Percentiles rank a stretch among this genome's conserved stretches.
Conservation (phyloP, 139 green algal genomes). For the Mychonastes homosphaera region DNA sequence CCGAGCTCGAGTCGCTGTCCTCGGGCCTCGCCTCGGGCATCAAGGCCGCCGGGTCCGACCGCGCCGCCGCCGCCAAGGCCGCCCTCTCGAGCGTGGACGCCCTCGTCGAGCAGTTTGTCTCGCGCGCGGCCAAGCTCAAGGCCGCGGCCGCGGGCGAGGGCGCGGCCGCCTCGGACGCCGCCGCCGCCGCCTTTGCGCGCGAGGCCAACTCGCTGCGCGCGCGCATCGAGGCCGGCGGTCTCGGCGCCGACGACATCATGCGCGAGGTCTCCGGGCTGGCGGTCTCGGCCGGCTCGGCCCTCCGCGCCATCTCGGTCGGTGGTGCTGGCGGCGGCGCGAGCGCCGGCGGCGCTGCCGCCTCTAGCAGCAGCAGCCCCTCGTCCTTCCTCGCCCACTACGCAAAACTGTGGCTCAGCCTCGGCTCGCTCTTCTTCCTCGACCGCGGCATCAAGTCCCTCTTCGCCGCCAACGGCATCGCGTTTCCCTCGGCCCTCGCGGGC, state of each 20-base stretch:
- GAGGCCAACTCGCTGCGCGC: conserved; percentile 9
- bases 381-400: not conserved
- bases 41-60: not conserved
- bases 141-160: not conserved
- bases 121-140: conserved; percentile 2
- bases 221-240: conserved; percentile 4
- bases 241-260: not conserved
- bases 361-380: not conserved
- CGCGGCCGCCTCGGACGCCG: conserved; percentile 3
- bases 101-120: conserved; percentile 1
- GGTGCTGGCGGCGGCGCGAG: not conserved
- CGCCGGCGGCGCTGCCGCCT: too few relatives aligned
- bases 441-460: conserved; percentile 27
- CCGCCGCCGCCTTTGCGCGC: conserved; percentile 10
- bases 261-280: conserved; percentile 1
- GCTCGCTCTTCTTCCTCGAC: conserved; percentile 33
- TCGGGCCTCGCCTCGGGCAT: not conserved
- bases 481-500: conserved; percentile 36
- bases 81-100: conserved; percentile 5
- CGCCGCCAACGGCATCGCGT: conserved; percentile 9
- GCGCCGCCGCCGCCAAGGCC: conserved; percentile 1
- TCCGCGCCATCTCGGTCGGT: conserved; percentile 6
- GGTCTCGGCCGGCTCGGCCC: conserved; percentile 7
- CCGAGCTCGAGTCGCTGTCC: not conserved
- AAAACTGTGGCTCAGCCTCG: conserved; percentile 28